Evolutionary conservation across 176 grass and related monocot species (phyloP).

Genomic region (bread wheat (Triticum aestivum)): IWGSC_CS_RefSeq_v2.1 NC_057805.1:508444349-508444848

Average conservation of each 20-base stretch:
- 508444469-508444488: constrained; percentile 56
- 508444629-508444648: background rate
- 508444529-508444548: constrained; percentile 50
- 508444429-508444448: constrained; percentile 66
- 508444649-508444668: background rate
- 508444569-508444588: constrained; percentile 32
- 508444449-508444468: constrained; percentile 52
- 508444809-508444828: too few species aligned
- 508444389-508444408: constrained; percentile 49
- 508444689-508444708: constrained; percentile 45
- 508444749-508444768: too few species aligned
- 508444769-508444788: too few species aligned
- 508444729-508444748: too few species aligned
- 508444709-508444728: too few species aligned
- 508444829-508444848: too few species aligned
- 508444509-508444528: constrained; percentile 52
- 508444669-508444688: background rate
- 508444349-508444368: constrained; percentile 19
- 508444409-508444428: constrained; percentile 56
- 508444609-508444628: constrained; percentile 11
- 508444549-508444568: constrained; percentile 34
- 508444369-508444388: constrained; percentile 25
- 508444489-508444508: constrained; percentile 46
- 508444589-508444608: constrained; percentile 55
- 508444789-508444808: too few species aligned